phyloP scores from a whole-genome alignment of 768 basidiomycete genomes.

The Austroboletus festivus region DNA sequence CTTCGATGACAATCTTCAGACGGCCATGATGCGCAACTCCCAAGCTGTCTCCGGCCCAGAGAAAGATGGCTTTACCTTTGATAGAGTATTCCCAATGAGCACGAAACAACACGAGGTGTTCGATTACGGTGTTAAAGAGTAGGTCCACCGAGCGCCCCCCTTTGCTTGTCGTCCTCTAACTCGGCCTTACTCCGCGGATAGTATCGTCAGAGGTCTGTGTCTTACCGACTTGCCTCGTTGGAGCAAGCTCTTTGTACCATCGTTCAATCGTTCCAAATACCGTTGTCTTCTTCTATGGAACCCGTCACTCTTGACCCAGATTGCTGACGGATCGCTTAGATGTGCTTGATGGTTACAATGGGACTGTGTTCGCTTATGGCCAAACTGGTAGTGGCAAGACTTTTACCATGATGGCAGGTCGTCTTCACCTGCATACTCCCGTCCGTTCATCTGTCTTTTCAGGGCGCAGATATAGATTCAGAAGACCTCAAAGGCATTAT shows the following conservation, averaged over 20 bases:
- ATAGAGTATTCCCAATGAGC: slow-evolving; percentile 91
- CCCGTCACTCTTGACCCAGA: slow-evolving; percentile 1
- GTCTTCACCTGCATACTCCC: slow-evolving; percentile 2
- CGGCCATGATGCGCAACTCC: slow-evolving; percentile 74
- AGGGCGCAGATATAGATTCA: slow-evolving; percentile 98
- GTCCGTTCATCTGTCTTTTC: slow-evolving; percentile 8
- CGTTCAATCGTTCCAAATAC: slow-evolving; percentile 1
- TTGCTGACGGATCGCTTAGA: slow-evolving; percentile 48
- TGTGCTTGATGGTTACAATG: slow-evolving; percentile 98
- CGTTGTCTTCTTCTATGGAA: slow-evolving; percentile 1
- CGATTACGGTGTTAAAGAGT: slow-evolving; percentile 98
- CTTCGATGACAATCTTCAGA: slow-evolving; percentile 83
- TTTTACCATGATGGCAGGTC: slow-evolving; percentile 94
- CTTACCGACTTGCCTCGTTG: slow-evolving; percentile 1
- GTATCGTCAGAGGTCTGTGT: slow-evolving; percentile 81
- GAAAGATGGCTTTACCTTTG: slow-evolving; percentile 97
- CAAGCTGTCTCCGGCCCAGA: slow-evolving; percentile 77
- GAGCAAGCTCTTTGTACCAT: not conserved
- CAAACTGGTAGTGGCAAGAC: slow-evolving; percentile 97
- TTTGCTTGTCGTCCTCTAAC: slow-evolving; percentile 15
- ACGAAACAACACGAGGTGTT: slow-evolving; percentile 93
- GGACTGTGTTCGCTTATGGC: slow-evolving; percentile 96
- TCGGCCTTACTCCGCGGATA: slow-evolving; percentile 28
- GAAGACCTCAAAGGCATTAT: slow-evolving; percentile 94
- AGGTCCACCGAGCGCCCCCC: slow-evolving; percentile 33